Evolutionary conservation across 148 eudicot species (phyloP), one percentile per base, ranked within the genome.

Genomic region (Vaccinium vitisidaea): DNA sequence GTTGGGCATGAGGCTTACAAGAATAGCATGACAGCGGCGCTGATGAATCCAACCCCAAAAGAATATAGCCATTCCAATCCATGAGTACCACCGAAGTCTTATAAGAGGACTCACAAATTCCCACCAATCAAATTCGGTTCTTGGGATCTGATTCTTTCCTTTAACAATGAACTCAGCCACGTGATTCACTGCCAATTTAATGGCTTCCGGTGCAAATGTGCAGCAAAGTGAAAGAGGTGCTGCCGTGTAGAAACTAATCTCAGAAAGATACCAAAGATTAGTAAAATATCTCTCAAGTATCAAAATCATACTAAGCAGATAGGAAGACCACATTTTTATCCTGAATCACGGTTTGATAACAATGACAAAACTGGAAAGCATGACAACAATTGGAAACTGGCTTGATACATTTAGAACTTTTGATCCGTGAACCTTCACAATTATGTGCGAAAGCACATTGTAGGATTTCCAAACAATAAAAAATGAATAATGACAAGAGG

Each of bases 21-120:
- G 98, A 84, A 97, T 97, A 30, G 90, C 87, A 87, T 97, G 99
- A 87, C 99, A 95, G 49, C 85, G 90, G 49, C 63, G 86, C 85
- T 97, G 99, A 91, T 97, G 99, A 85, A 91, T 55, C 90, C 98
- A 97, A 75, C 98, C 99, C 95, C 93, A 94, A 48, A 89, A 81
- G 85, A 97, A 95, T 84, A 94, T 87, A 84, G 83, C 85, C 23
- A 91, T 94, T 81, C 99, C 99, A 73, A 93, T 54, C 98, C 98
- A 97, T 48, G 90, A 90, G 77, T 89, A 80, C 98, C 95, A 97
- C 79, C 91, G 89, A 65, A 94, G 92, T 83, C 83, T 89, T 73
- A 86, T 50, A 65, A 97, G 93, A 86, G 95, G 98, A 86, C 78
- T 32, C 25, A 93, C 65, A 84, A 87, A 85, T 78, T 79, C 95